Evolutionary conservation across 441 rosid species (phyloP).

Genomic region (Gossypium laxum): DNA sequence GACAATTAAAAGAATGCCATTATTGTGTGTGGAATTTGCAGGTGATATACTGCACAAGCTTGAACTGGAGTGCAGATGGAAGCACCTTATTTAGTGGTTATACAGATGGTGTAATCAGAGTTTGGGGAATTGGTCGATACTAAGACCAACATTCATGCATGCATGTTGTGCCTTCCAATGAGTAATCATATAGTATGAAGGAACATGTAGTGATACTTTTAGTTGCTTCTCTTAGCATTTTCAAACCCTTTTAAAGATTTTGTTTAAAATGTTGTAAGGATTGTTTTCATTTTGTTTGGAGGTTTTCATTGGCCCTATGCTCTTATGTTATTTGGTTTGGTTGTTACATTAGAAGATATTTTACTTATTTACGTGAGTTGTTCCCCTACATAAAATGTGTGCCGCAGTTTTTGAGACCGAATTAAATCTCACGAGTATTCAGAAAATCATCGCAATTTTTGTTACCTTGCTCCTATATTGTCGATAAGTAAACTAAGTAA

Average conservation of each 20-base stretch:
- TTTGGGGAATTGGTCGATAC: conserved; percentile 91
- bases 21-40: conserved; percentile 20
- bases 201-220: background rate
- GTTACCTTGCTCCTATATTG: background rate
- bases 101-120: conserved; percentile 90
- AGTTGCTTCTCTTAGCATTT: background rate
- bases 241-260: background rate
- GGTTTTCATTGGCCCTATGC: background rate
- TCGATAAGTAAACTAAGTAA: background rate
- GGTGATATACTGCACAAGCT: conserved; percentile 83
- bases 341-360: background rate
- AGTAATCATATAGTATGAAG: background rate
- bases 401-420: background rate
- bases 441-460: background rate
- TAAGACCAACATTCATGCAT: conserved; percentile 18
- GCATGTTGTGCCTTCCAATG: background rate
- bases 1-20: background rate
- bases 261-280: background rate
- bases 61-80: conserved; percentile 93
- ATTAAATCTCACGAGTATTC: background rate
- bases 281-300: background rate
- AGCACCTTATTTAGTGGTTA: conserved; percentile 92
- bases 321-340: background rate
- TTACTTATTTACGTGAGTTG: background rate
- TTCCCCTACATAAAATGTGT: background rate